Evolutionary conservation across 2,329 filamentous ascomycete species (phyloP).

Genomic region (Trichoderma sp.): DNA sequence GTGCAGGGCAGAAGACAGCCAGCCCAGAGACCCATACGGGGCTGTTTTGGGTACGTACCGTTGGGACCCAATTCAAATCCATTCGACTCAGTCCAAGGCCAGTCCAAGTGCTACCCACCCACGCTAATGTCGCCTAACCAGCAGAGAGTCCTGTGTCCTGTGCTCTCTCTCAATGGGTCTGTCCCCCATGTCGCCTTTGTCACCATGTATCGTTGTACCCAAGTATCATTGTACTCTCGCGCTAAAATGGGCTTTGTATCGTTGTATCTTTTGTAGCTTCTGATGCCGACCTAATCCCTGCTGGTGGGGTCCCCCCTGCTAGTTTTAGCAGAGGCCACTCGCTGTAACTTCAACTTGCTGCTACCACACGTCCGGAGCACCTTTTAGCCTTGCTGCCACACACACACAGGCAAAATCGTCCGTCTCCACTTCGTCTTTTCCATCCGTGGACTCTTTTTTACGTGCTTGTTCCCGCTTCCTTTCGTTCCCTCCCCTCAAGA

Average conservation of each 20-base stretch:
- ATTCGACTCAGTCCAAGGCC: not conserved
- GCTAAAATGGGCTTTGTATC: not conserved
- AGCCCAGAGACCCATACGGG: not conserved
- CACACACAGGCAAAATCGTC: not conserved
- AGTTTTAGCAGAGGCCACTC: not conserved
- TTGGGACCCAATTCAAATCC: constrained; percentile 10
- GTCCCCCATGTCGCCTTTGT: not conserved
- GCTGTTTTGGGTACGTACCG: constrained; percentile 8
- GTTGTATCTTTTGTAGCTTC: not conserved
- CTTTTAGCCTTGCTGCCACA: constrained; percentile 9
- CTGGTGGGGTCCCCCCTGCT: not conserved
- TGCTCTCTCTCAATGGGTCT: not conserved
- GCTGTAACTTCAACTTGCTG: not conserved
- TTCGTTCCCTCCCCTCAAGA: not conserved
- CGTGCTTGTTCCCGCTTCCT: constrained; percentile 3
- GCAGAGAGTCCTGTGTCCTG: not conserved
- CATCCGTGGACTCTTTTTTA: constrained; percentile 13
- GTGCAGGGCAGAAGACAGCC: not conserved
- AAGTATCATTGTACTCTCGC: not conserved
- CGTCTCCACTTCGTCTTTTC: constrained; percentile 1
- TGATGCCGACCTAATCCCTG: not conserved
- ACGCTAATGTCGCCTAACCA: constrained; percentile 15
- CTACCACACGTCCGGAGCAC: constrained; percentile 8
- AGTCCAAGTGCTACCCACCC: constrained; percentile 13
- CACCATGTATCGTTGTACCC: not conserved